phyloP scores from a whole-genome alignment of 352 stramenopile species.

The Stramenopiles sp. region DNA sequence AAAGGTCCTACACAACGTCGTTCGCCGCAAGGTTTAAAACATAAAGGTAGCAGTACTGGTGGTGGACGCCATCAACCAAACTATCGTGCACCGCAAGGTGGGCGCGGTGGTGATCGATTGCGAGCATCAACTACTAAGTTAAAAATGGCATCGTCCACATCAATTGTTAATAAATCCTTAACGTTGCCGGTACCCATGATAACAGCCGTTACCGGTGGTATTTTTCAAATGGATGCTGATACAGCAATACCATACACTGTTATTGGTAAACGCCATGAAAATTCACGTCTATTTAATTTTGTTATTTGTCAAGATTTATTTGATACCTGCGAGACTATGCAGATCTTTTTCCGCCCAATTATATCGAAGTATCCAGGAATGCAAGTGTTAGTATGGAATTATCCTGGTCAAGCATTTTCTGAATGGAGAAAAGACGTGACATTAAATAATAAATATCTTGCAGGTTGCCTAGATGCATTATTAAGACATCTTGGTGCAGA shows the following conservation, averaged over 20 bases:
- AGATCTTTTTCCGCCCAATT: slow-evolving; percentile 74
- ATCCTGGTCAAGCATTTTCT: slow-evolving; percentile 80
- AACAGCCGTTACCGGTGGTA: not conserved
- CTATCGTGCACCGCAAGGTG: no score
- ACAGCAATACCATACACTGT: slow-evolving; percentile 72
- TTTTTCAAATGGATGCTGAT: slow-evolving; percentile 72
- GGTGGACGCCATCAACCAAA: no score
- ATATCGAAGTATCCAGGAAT: slow-evolving; percentile 55
- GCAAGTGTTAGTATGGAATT: slow-evolving; percentile 78
- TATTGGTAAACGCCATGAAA: slow-evolving; percentile 31
- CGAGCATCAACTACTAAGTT: slow-evolving; percentile 10
- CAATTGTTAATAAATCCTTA: slow-evolving; percentile 10
- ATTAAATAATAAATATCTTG: slow-evolving; percentile 76
- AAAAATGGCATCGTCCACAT: slow-evolving; percentile 9
- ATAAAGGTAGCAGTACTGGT: no score
- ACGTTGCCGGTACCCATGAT: slow-evolving; percentile 13
- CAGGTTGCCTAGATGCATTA: slow-evolving; percentile 53
- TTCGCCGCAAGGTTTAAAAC: no score
- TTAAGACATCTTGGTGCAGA: slow-evolving; percentile 32
- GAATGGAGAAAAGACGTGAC: slow-evolving; percentile 56
- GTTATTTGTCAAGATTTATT: slow-evolving; percentile 84
- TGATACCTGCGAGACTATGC: slow-evolving; percentile 72
- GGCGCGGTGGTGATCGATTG: no score
- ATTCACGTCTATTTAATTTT: slow-evolving; percentile 48
- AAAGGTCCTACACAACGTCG: slow-evolving; percentile 13